These are phyloP conservation scores for Pyricularia sp. DNA, from an alignment of 2,329 filamentous ascomycete species.

Conservation along the genomic window DNA sequence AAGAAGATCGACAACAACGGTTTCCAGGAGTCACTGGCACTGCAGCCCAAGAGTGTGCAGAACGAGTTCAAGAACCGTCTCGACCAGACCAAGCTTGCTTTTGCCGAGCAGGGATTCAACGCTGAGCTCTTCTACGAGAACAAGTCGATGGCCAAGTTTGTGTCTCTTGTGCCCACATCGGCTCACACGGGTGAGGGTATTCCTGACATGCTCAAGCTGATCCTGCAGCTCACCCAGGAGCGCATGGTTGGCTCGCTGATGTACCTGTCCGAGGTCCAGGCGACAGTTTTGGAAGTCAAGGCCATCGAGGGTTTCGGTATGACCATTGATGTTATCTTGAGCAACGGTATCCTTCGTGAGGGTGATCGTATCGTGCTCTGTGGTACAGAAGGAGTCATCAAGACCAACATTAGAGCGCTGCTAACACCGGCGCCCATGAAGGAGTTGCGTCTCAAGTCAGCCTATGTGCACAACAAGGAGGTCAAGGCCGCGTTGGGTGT, in stretches of 20 bases:
- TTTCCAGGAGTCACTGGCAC: slow-evolving; percentile 81
- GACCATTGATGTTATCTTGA: slow-evolving; percentile 94
- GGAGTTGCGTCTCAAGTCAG: slow-evolving; percentile 89
- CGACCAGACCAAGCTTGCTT: slow-evolving; percentile 84
- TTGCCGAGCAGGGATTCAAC: slow-evolving; percentile 96
- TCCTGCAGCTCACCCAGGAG: slow-evolving; percentile 86
- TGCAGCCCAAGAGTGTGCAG: slow-evolving; percentile 89
- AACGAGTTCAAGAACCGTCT: slow-evolving; percentile 90
- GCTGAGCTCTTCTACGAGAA: slow-evolving; percentile 95
- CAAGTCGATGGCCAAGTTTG: slow-evolving; percentile 88
- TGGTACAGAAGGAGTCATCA: slow-evolving; percentile 92
- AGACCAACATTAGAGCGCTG: slow-evolving; percentile 89
- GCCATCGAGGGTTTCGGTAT: slow-evolving; percentile 98
- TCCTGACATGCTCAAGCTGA: slow-evolving; percentile 95
- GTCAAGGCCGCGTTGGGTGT: slow-evolving; percentile 97
- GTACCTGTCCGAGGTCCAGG: slow-evolving; percentile 97
- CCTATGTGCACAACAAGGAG: slow-evolving; percentile 98
- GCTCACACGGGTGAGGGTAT: slow-evolving; percentile 99
- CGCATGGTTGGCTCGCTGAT: slow-evolving; percentile 95
- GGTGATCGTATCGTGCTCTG: slow-evolving; percentile 92
- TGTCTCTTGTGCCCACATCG: slow-evolving; percentile 95
- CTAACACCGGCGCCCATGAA: slow-evolving; percentile 88
- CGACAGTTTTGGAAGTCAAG: slow-evolving; percentile 97
- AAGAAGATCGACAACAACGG: slow-evolving; percentile 98
- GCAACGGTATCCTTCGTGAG: slow-evolving; percentile 89